Base-by-base conservation (phyloP, 176 grass and related monocot genomes). In the Miscanthus lutarioriparius region DNA sequence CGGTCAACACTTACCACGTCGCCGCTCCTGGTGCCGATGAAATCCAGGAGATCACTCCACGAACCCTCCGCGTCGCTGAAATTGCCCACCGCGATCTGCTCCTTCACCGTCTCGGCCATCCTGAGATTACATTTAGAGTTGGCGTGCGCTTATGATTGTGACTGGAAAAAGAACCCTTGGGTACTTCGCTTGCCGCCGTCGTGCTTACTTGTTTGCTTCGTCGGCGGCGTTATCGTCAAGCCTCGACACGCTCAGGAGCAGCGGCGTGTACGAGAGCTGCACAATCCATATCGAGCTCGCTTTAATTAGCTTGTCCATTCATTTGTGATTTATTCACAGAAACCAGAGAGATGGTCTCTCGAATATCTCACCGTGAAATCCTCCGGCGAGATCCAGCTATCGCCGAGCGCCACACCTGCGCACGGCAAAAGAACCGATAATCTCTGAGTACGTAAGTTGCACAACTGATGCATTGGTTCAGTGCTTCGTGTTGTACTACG, bases 371-470 rank as follows among this genome's bases (percentile, higher is more conserved):
- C 95, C 81, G 82, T 26, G 61, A 91, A 94, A 87, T 97, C 95
- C 47, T 76, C 92, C 0, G 92, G 90, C 9, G 95, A 97, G 72
- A 94, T 88, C 90, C 92, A 97, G 80, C 92, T 92, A 78, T 94
- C 90, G 3, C 92, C 92, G 27, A 97, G 78, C 15, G 84, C 92
- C 19, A 97, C 88, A 45, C 92, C 94, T 95, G 70, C 49, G n/a
- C n/a, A n/a, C 47, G 8, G 19, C n/a, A 54, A 53, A 53, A 64
- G 32, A 75, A 35, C 12, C 39, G 26, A 20, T n/a, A 35, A 38
- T 38, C 30, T 20, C 22, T 33, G 25, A 32, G 41, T 10, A 78
- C 72, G 35, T 23, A 59, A 10, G 22, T 47, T 5, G 45, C 45
- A 15, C 45, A 61, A 25, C 22, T 0, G 25, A 61, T 11, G 22